Percentiles rank a stretch among this genome's conserved stretches.
These are phyloP conservation scores for Fusarium domesticum DNA, from an alignment of 2,329 filamentous ascomycete genomes.

Conservation along the genomic window DNA sequence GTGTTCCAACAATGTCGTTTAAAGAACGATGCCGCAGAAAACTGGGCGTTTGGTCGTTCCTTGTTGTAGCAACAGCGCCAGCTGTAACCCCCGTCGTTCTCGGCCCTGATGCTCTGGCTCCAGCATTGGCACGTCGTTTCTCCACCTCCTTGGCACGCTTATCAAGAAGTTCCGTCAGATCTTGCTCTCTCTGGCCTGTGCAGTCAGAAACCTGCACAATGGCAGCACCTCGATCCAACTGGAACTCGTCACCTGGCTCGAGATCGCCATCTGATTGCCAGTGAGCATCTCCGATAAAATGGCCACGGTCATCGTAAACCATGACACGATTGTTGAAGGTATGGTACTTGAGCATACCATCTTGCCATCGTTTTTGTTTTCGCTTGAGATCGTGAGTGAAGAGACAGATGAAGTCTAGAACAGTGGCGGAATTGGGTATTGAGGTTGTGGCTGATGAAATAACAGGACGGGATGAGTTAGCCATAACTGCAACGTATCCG, in stretches of 20 bases:
- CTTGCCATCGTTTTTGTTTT: slow-evolving; percentile 91
- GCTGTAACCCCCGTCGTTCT: slow-evolving; percentile 26
- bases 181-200: slow-evolving; percentile 70
- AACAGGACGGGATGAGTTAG: not conserved
- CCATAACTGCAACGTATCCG: not conserved
- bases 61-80: slow-evolving; percentile 17
- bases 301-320: slow-evolving; percentile 79
- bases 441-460: slow-evolving; percentile 15
- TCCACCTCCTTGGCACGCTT: slow-evolving; percentile 61
- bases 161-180: slow-evolving; percentile 71
- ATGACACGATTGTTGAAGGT: slow-evolving; percentile 88
- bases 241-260: slow-evolving; percentile 77
- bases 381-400: slow-evolving; percentile 81
- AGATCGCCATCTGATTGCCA: slow-evolving; percentile 69
- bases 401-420: slow-evolving; percentile 80
- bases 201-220: slow-evolving; percentile 79
- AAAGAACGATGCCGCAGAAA: slow-evolving; percentile 43
- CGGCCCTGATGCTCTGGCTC: slow-evolving; percentile 34
- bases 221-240: slow-evolving; percentile 70
- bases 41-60: slow-evolving; percentile 29
- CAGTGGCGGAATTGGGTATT: slow-evolving; percentile 56
- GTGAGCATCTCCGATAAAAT: slow-evolving; percentile 81
- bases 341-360: slow-evolving; percentile 84
- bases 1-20: slow-evolving; percentile 37
- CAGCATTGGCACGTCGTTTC: slow-evolving; percentile 45